Evolutionary conservation across 2,329 filamentous ascomycete species (phyloP).

Genomic region (Didymella pomorum): DNA sequence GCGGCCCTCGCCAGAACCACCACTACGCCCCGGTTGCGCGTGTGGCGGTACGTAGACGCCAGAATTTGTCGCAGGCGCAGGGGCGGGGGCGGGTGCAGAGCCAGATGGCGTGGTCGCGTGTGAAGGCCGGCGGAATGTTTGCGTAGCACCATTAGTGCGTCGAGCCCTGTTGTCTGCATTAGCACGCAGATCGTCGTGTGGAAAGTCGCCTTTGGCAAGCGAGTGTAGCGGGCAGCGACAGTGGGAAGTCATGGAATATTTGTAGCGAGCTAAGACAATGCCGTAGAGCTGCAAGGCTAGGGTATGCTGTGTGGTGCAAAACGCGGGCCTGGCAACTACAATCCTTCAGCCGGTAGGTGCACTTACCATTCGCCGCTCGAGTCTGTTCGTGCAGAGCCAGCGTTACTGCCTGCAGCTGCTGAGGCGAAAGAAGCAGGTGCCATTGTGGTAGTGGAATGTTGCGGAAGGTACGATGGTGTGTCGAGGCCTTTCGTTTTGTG

Average conservation of each 20-base stretch:
- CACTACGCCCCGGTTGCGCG: constrained; percentile 65
- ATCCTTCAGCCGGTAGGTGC: constrained; percentile 1
- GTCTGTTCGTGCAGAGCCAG: constrained; percentile 54
- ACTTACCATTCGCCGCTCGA: constrained; percentile 58
- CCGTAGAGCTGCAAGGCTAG: constrained; percentile 21
- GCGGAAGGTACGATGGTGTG: constrained; percentile 33
- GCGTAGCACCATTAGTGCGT: constrained; percentile 71
- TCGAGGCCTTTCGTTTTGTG: constrained; percentile 38
- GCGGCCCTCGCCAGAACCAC: constrained; percentile 64
- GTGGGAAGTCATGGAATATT: constrained; percentile 16
- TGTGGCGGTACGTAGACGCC: constrained; percentile 69
- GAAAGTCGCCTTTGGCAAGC: constrained; percentile 22
- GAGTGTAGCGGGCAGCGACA: constrained; percentile 12
- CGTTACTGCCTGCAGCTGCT: constrained; percentile 57
- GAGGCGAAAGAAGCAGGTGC: constrained; percentile 61
- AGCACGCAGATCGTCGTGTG: constrained; percentile 21
- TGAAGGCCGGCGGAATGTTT: constrained; percentile 72
- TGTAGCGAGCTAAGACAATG: constrained; percentile 26
- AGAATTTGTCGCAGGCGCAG: constrained; percentile 50
- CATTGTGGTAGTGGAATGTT: constrained; percentile 45
- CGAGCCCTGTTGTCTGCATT: constrained; percentile 61
- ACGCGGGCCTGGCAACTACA: neutral
- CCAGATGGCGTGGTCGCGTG: constrained; percentile 63
- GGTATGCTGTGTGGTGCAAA: constrained; percentile 15
- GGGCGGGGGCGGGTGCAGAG: constrained; percentile 45